A percentile compares a stretch with the other conserved stretches of the same genome.
These are phyloP conservation scores for Ilyonectria robusta DNA, from an alignment of 2,329 filamentous ascomycete species.

Conservation along the genomic window DNA sequence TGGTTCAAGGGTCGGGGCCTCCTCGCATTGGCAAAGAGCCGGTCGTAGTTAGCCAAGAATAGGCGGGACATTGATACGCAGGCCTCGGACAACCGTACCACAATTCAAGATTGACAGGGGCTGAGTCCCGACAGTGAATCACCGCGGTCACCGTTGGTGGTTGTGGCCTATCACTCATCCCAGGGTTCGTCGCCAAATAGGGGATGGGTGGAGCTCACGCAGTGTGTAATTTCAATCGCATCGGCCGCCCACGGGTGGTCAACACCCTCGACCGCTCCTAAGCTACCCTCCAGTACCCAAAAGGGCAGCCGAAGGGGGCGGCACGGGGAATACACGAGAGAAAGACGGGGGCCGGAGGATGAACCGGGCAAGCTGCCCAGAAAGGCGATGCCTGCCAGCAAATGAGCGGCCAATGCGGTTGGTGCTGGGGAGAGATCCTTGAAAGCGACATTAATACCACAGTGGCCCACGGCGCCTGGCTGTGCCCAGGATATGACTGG, in stretches of 20 bases:
- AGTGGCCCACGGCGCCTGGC: slow-evolving; percentile 20
- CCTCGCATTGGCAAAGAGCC: slow-evolving; percentile 19
- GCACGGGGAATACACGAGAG: slow-evolving; percentile 11
- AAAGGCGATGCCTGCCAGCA: slow-evolving; percentile 27
- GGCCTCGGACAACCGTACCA: slow-evolving; percentile 16
- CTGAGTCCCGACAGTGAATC: slow-evolving; percentile 40
- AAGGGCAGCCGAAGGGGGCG: slow-evolving; percentile 20
- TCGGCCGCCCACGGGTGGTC: slow-evolving; percentile 24
- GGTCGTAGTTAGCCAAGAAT: slow-evolving; percentile 36
- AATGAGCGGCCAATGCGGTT: slow-evolving; percentile 35
- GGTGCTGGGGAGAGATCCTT: slow-evolving; percentile 24
- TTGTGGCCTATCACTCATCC: slow-evolving; percentile 40
- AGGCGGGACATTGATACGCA: slow-evolving; percentile 36
- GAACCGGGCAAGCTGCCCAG: slow-evolving; percentile 24
- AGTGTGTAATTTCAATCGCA: slow-evolving; percentile 46
- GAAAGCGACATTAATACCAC: slow-evolving; percentile 46
- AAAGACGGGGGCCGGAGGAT: slow-evolving; percentile 13
- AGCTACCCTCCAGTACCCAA: slow-evolving; percentile 12
- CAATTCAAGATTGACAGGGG: slow-evolving; percentile 40
- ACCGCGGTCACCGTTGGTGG: slow-evolving; percentile 47
- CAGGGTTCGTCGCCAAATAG: slow-evolving; percentile 39
- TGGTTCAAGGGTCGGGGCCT: neutral
- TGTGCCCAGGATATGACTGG: neutral
- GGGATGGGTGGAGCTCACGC: slow-evolving; percentile 46
- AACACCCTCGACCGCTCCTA: slow-evolving; percentile 8